Conservation (phyloP, 352 stramenopile genomes). For the Pythium rishiriense region DNA sequence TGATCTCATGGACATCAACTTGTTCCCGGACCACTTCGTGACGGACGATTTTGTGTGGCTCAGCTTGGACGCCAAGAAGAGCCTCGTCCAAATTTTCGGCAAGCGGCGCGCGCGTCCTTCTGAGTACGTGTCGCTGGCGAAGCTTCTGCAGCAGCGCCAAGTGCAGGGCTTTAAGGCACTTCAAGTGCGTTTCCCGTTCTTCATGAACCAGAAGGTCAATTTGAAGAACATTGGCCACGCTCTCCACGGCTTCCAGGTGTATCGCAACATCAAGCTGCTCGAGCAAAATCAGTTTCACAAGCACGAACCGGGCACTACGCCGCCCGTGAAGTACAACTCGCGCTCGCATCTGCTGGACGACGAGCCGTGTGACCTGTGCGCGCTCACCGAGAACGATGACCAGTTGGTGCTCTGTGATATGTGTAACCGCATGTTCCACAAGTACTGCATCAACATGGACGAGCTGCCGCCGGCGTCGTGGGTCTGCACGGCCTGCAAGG, state of each 20-base stretch:
- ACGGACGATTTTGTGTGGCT: slow-evolving; percentile 82
- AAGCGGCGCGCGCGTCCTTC: slow-evolving; percentile 68
- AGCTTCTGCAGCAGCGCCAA: slow-evolving; percentile 75
- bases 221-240: slow-evolving; percentile 85
- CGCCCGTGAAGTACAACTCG: slow-evolving; percentile 60
- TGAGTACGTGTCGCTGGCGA: slow-evolving; percentile 66
- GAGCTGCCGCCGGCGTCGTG: slow-evolving; percentile 76
- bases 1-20: slow-evolving; percentile 76
- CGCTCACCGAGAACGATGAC: slow-evolving; percentile 55
- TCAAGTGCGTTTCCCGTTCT: slow-evolving; percentile 77
- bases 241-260: slow-evolving; percentile 78
- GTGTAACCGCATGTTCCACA: slow-evolving; percentile 85
- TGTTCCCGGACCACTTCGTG: slow-evolving; percentile 54
- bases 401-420: slow-evolving; percentile 78
- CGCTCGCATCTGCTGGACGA: slow-evolving; percentile 77
- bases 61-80: slow-evolving; percentile 74
- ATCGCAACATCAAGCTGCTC: slow-evolving; percentile 83
- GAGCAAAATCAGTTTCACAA: slow-evolving; percentile 72
- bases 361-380: slow-evolving; percentile 71
- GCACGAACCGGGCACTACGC: slow-evolving; percentile 55
- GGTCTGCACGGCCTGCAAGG: slow-evolving; percentile 77
- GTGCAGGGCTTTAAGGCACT: slow-evolving; percentile 81
- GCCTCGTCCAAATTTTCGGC: slow-evolving; percentile 81
- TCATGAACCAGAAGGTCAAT: slow-evolving; percentile 77
- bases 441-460: slow-evolving; percentile 77